phyloP scores from a whole-genome alignment of 2,329 filamentous ascomycete genomes.

The Alternaria arbusti region DNA sequence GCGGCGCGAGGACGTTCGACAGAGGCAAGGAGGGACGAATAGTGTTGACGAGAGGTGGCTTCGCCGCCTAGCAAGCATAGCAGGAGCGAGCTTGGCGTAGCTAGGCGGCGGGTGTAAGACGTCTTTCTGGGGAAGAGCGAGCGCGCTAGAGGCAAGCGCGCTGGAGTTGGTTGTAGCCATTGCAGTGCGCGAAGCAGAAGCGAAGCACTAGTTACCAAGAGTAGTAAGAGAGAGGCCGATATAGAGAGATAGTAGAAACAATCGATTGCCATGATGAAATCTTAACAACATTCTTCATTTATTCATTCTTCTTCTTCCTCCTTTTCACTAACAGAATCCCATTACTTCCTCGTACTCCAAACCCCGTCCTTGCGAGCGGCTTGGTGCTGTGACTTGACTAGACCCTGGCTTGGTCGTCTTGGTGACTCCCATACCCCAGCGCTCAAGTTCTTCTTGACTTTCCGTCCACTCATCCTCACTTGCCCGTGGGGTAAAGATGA shows the following conservation, averaged over 20 bases:
- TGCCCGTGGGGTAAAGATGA: not conserved
- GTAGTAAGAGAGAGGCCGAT: too few relatives aligned
- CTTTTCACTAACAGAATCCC: not conserved
- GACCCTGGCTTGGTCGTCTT: not conserved
- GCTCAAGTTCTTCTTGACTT: constrained; percentile 11
- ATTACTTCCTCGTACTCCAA: not conserved
- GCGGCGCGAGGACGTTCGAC: not conserved
- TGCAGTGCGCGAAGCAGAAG: not conserved
- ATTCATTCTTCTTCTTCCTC: not conserved
- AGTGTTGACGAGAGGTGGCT: not conserved
- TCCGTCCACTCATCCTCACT: constrained; percentile 10
- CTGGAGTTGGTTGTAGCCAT: not conserved
- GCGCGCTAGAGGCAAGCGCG: not conserved
- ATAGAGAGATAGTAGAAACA: too few relatives aligned
- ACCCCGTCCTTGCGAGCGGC: not conserved
- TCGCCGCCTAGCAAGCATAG: not conserved
- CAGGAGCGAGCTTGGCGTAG: not conserved
- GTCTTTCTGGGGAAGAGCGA: not conserved
- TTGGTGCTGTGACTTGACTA: not conserved
- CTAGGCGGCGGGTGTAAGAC: not conserved
- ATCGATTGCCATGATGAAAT: not conserved
- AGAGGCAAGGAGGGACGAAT: not conserved
- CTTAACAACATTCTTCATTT: not conserved
- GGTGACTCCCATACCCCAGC: constrained; percentile 9
- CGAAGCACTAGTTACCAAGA: too few relatives aligned